Base-by-base conservation (phyloP, 352 stramenopile genomes). In the Phytophthora fragariaefolia region DNA sequence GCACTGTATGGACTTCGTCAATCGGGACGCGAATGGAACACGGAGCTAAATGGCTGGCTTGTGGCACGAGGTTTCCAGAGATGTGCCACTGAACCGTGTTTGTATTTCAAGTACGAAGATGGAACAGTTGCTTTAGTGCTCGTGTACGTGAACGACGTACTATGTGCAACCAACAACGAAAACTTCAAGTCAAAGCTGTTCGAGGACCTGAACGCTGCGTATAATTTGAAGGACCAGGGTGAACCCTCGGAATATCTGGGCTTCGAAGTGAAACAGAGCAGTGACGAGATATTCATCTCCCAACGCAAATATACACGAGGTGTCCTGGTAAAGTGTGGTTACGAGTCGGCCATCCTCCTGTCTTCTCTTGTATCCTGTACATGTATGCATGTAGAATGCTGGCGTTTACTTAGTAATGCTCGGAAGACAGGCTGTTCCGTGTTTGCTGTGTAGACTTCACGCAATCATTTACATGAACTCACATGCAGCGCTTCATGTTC, bases 101-200 rank as follows among this genome's bases (percentile, higher is more conserved):
- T 65, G 5, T 70, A 70, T 24, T 69, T 54, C 15, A 46, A 38
- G 22, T 50, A 56, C 34, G 45, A 63, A 24, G 56, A 6, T n/a
- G 30, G 42, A 10, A 63, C 22, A n/a, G 42, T 55, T 6, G 22
- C n/a, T 8, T 28, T 56, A 3, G 22, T 63, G 26, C 40, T 61
- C 5, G 49, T 56, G 20, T 60, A 60, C 15, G 49, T 56, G 1
- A 47, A 58, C 17, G 59, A 66, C 22, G 28, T 66, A 15, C 24
- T 60, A 7, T 54, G 43, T 36, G 52, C 59, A 2, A 56, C 40
- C 5, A 60, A 60, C n/a, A 34, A 27, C 8, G 7, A n/a, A 10
- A 6, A 59, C 1, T 42, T 60, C 42, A 60, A 60, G 7, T 36
- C 18, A 5, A 34, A 47, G 3, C 28, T 59, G 9, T 64, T 57